These are phyloP conservation scores for Sporopachydermia lactativora DNA, from an alignment of 805 yeast species.

Conservation along the genomic window DNA sequence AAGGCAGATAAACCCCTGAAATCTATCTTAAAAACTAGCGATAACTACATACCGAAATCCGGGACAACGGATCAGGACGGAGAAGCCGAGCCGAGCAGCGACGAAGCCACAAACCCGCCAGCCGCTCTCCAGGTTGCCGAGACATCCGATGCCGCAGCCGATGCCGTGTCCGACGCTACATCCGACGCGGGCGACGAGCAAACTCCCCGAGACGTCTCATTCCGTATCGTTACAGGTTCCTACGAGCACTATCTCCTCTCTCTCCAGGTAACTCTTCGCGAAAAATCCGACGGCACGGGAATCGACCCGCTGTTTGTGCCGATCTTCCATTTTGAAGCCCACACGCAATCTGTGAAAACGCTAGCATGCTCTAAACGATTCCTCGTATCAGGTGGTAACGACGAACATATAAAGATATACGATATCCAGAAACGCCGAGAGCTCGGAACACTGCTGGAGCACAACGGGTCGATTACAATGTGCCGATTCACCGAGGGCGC, in stretches of 20 bases:
- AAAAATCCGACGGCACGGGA: constrained; percentile 11
- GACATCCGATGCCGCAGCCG: no score
- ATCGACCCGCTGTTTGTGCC: constrained; percentile 69
- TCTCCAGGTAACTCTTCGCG: constrained; percentile 45
- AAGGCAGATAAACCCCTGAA: neutral
- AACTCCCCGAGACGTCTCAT: constrained; percentile 18
- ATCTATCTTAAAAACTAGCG: neutral
- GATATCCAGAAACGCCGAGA: constrained; percentile 91
- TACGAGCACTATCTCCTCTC: constrained; percentile 89
- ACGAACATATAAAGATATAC: constrained; percentile 87
- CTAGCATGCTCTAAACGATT: constrained; percentile 74
- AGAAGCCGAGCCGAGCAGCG: no score
- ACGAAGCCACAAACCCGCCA: no score
- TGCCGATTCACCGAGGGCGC: constrained; percentile 53
- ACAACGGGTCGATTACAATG: constrained; percentile 76
- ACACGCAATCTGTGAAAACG: constrained; percentile 74
- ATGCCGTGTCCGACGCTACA: no score
- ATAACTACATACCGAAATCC: neutral
- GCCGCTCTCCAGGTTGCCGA: no score
- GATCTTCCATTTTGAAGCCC: constrained; percentile 92
- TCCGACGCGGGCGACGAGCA: no score
- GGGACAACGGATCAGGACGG: neutral
- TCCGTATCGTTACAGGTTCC: constrained; percentile 85
- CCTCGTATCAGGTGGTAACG: constrained; percentile 87
- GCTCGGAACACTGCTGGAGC: constrained; percentile 79